Percentiles rank a stretch among this genome's conserved stretches.
phyloP scores from a whole-genome alignment of 2,329 filamentous ascomycete species.

The Diaporthe citrichinensis region DNA sequence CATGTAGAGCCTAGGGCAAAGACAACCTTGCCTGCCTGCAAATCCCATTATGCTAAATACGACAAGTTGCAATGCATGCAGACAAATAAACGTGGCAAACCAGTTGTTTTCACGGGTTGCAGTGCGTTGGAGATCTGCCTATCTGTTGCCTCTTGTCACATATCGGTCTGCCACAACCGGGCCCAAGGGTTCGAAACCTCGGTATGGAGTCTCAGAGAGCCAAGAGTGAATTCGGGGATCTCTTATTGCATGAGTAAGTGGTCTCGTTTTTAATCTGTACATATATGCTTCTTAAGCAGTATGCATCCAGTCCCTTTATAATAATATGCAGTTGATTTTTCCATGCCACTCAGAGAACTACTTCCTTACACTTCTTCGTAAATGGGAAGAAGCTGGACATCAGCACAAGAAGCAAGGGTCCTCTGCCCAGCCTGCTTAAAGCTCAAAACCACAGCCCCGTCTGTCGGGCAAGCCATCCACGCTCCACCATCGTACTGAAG shows the following conservation, averaged over 20 bases:
- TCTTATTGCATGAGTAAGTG: not conserved
- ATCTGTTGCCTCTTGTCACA: not conserved
- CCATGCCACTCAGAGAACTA: not conserved
- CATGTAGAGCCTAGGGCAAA: conserved; percentile 4
- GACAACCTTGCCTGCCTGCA: not conserved
- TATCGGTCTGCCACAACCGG: not conserved
- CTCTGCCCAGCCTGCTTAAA: not conserved
- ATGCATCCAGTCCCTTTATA: too few relatives aligned
- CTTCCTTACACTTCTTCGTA: not conserved
- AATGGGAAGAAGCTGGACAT: not conserved
- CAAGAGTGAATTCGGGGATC: not conserved
- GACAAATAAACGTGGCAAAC: not conserved
- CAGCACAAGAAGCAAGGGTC: not conserved
- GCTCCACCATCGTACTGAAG: not conserved
- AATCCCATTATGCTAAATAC: not conserved
- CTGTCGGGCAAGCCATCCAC: not conserved
- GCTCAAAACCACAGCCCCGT: not conserved
- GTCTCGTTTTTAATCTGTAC: too few relatives aligned
- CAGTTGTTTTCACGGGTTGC: not conserved
- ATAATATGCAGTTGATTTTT: not conserved
- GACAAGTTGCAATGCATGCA: not conserved
- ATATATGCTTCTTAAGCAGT: too few relatives aligned
- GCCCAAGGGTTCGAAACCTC: not conserved
- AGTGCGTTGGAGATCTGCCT: not conserved
- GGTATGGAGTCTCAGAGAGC: not conserved